Base-by-base conservation (phyloP, 768 basidiomycete species). In the Naganishia kalamii region DNA sequence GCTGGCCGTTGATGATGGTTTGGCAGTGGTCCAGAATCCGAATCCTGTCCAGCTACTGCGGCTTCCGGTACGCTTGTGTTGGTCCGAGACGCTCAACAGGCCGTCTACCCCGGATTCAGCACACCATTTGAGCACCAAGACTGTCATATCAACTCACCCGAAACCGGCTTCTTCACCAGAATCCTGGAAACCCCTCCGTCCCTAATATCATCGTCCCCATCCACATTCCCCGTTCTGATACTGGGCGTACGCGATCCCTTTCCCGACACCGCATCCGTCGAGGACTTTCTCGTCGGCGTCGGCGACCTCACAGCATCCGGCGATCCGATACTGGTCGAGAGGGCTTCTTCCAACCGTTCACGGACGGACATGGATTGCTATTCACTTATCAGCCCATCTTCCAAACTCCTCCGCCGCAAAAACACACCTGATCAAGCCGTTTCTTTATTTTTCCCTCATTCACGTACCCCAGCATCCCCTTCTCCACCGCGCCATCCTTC, bases 21-120 rank as follows among this genome's bases (percentile, higher is more conserved):
- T 43, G 19, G 41, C 23, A 72, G 73, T 74, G 13, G 63, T 71
- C 75, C 75, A 76, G n/a, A 76, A 49, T 13, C 71, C 69, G 50
- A 43, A 65, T 49, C 21, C 41, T 46, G n/a, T 61, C 49, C 3
- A 43, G 37, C 15, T 50, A 8, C 8, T 21, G 47, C 47, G 62
- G 6, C 50, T 47, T 21, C 17, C 19, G 50, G 15, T 67, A 30
- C 37, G 37, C 8, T 40, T 17, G 37, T 40, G 37, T 40, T 40
- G 7, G 8, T 40, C 8, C 8, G 10, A 13, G 27, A 21, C 17
- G 29, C 19, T 25, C 37, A 29, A 48, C 54, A 44, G 29, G 7
- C 49, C 19, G 51, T 37, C 37, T 40, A 17, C 7, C 37, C n/a
- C n/a, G n/a, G n/a, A n/a, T n/a, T n/a, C n/a, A n/a, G n/a, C n/a